These are phyloP conservation scores for Beauveria bassiana DNA, from an alignment of 2,329 filamentous ascomycete genomes.

Conservation along the genomic window DNA sequence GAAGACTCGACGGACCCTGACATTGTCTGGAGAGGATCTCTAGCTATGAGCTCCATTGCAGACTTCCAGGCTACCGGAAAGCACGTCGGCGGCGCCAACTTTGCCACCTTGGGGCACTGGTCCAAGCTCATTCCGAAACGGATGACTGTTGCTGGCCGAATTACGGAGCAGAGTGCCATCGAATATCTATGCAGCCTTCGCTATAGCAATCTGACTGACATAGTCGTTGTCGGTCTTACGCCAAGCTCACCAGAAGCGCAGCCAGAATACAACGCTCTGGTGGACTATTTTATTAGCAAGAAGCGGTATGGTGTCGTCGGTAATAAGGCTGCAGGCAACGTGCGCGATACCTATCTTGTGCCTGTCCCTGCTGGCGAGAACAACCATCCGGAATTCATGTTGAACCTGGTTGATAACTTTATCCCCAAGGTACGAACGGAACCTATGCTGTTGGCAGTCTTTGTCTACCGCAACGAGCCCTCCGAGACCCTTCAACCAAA, in stretches of 20 bases:
- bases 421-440: slow-evolving; percentile 66
- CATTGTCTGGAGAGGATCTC: slow-evolving; percentile 68
- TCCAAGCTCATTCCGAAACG: slow-evolving; percentile 63
- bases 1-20: slow-evolving; percentile 62
- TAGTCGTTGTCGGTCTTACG: slow-evolving; percentile 69
- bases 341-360: slow-evolving; percentile 86
- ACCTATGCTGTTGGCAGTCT: slow-evolving; percentile 72
- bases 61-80: slow-evolving; percentile 71
- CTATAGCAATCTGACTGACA: slow-evolving; percentile 74
- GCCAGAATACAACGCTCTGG: slow-evolving; percentile 64
- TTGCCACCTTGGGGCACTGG: slow-evolving; percentile 60
- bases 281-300: slow-evolving; percentile 77
- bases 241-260: slow-evolving; percentile 54
- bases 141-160: slow-evolving; percentile 68
- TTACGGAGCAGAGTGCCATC: slow-evolving; percentile 73
- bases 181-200: slow-evolving; percentile 86
- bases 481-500: slow-evolving; percentile 25
- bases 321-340: slow-evolving; percentile 64
- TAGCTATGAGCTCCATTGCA: slow-evolving; percentile 70
- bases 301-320: slow-evolving; percentile 82
- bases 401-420: slow-evolving; percentile 77
- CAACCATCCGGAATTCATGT: slow-evolving; percentile 75
- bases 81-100: slow-evolving; percentile 76
- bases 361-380: slow-evolving; percentile 67
- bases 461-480: slow-evolving; percentile 67